These are phyloP conservation scores for Paradendryphiella salina DNA, from an alignment of 2,329 filamentous ascomycete species.

Conservation along the genomic window DNA sequence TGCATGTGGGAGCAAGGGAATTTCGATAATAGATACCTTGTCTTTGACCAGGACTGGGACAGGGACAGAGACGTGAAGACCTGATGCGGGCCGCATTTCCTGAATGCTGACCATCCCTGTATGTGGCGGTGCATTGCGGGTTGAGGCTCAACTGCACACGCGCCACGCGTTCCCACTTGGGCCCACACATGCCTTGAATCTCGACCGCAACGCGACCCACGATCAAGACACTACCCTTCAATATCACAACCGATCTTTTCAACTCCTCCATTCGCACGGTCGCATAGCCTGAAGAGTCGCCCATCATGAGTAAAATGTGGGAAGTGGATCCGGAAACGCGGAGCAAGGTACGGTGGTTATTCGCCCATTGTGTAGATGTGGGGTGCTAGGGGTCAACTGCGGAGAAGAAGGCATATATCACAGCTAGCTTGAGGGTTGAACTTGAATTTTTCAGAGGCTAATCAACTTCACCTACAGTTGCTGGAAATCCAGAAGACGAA, in stretches of 20 bases:
- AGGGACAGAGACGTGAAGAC: background rate
- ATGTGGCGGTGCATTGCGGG: background rate
- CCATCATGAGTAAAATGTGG: conserved; percentile 77
- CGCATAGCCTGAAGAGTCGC: conserved; percentile 3
- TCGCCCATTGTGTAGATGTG: conserved; percentile 11
- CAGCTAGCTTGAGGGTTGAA: background rate
- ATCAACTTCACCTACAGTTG: conserved; percentile 60
- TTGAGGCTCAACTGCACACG: conserved; percentile 23
- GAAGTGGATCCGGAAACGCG: conserved; percentile 97
- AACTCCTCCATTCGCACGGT: background rate
- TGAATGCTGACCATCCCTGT: background rate
- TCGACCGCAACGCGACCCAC: conserved; percentile 17
- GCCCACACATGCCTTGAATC: conserved; percentile 18
- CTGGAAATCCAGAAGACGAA: conserved; percentile 87
- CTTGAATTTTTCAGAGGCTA: conserved; percentile 12
- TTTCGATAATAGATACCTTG: too few species aligned
- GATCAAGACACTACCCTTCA: conserved; percentile 2
- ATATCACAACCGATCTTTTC: background rate
- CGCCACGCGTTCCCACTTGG: conserved; percentile 23
- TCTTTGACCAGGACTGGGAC: too few species aligned
- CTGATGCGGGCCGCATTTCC: background rate
- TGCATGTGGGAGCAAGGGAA: too few species aligned
- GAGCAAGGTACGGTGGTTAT: conserved; percentile 70
- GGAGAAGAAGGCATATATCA: background rate
- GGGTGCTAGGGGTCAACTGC: conserved; percentile 14